These are phyloP conservation scores for Dissophora ornata DNA, from an alignment of 192 early-diverging fungal genomes.

Conservation along the genomic window DNA sequence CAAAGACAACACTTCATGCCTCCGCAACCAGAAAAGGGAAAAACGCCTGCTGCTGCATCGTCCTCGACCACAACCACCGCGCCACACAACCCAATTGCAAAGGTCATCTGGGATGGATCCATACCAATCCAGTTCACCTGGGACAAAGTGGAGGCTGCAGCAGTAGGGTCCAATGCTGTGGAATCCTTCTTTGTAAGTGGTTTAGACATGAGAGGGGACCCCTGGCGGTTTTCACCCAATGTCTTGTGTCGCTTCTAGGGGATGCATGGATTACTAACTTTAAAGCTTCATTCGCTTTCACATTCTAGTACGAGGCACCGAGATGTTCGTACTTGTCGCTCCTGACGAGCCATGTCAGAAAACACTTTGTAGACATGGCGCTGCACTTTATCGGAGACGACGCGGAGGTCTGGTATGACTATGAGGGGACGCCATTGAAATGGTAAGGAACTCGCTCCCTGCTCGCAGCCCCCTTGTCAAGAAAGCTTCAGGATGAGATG, in stretches of 20 bases:
- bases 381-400: slow-evolving; percentile 58
- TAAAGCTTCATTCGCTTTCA: too few relatives aligned
- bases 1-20: slow-evolving; percentile 24
- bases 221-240: too few relatives aligned
- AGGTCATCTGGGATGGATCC: slow-evolving; percentile 61
- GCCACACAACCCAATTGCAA: slow-evolving; percentile 57
- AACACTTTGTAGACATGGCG: slow-evolving; percentile 58
- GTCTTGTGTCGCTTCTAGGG: too few relatives aligned
- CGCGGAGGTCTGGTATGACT: slow-evolving; percentile 79
- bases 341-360: slow-evolving; percentile 63
- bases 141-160: slow-evolving; percentile 46
- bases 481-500: too few relatives aligned
- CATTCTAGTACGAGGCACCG: slow-evolving; percentile 61
- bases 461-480: not conserved
- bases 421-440: slow-evolving; percentile 76
- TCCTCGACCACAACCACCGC: slow-evolving; percentile 31
- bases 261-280: too few relatives aligned
- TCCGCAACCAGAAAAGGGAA: slow-evolving; percentile 43
- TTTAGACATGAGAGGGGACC: too few relatives aligned
- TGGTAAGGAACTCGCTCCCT: slow-evolving; percentile 65
- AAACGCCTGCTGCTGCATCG: slow-evolving; percentile 35
- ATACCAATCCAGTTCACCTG: slow-evolving; percentile 59
- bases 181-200: slow-evolving; percentile 50
- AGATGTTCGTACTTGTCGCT: slow-evolving; percentile 72
- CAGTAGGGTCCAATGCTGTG: slow-evolving; percentile 49